These are phyloP conservation scores for Mercurialis annua DNA, from an alignment of 345 rosid genomes.

Conservation along the genomic window DNA sequence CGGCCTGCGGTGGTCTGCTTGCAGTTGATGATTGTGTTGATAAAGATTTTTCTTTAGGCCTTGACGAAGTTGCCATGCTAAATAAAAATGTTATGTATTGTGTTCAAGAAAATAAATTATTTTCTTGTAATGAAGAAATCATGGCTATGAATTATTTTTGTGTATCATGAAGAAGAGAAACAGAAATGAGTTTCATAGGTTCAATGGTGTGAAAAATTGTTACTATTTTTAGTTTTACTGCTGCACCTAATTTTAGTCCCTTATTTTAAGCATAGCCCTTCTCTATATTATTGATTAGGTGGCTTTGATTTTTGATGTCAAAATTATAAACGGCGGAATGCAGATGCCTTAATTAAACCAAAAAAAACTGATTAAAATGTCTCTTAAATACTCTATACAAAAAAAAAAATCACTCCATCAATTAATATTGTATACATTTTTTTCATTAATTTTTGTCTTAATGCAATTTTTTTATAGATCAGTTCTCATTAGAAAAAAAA, in stretches of 20 bases:
- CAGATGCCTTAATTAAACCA: too few relatives aligned
- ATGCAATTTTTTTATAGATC: too few relatives aligned
- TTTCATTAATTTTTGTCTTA: too few relatives aligned
- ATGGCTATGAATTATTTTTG: background rate
- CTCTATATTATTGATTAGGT: too few relatives aligned
- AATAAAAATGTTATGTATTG: background rate
- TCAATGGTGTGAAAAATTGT: slow-evolving; percentile 19
- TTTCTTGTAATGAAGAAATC: slow-evolving; percentile 7
- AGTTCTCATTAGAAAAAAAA: too few relatives aligned
- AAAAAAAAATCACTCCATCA: too few relatives aligned
- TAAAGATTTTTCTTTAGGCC: slow-evolving; percentile 36
- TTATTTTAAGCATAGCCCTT: slow-evolving; percentile 40
- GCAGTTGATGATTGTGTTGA: slow-evolving; percentile 39
- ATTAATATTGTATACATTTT: too few relatives aligned
- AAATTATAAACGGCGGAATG: too few relatives aligned
- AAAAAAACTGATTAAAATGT: too few relatives aligned
- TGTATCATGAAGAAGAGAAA: slow-evolving; percentile 3
- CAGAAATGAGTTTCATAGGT: slow-evolving; percentile 7
- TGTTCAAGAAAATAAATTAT: background rate
- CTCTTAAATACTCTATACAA: too few relatives aligned
- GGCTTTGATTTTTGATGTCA: too few relatives aligned
- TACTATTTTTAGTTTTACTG: slow-evolving; percentile 24
- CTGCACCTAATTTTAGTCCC: slow-evolving; percentile 28
- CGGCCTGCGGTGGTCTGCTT: slow-evolving; percentile 56
- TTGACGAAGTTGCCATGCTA: slow-evolving; percentile 35